These are phyloP conservation scores for Geranium brycei DNA, from an alignment of 345 rosid species.

Conservation along the genomic window DNA sequence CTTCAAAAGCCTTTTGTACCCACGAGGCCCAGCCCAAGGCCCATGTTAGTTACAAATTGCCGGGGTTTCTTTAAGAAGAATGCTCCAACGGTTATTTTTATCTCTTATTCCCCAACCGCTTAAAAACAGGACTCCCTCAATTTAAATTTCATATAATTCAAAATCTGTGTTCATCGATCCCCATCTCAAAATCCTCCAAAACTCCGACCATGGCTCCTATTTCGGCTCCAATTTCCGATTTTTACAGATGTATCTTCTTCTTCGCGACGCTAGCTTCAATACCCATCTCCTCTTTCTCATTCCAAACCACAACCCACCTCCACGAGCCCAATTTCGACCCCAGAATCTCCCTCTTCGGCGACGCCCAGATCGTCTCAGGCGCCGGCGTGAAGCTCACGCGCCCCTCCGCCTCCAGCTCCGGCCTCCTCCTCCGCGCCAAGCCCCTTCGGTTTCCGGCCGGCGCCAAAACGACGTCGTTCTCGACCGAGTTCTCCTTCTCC, in stretches of 20 bases:
- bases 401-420: conserved; percentile 21
- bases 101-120: too few relatives aligned
- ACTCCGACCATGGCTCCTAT: too few relatives aligned
- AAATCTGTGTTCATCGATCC: too few relatives aligned
- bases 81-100: too few relatives aligned
- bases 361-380: conserved; percentile 19
- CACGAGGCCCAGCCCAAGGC: too few relatives aligned
- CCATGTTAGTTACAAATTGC: too few relatives aligned
- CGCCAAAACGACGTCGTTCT: conserved; percentile 17
- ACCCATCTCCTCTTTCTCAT: conserved; percentile 11
- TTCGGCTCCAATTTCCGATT: too few relatives aligned
- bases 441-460: conserved; percentile 24
- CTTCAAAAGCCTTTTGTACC: too few relatives aligned
- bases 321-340: conserved; percentile 19
- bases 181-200: too few relatives aligned
- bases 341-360: conserved; percentile 22
- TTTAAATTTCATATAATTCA: too few relatives aligned
- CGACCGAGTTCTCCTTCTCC: conserved; percentile 30
- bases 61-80: too few relatives aligned
- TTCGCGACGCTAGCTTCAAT: conserved; percentile 9
- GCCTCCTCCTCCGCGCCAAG: conserved; percentile 17
- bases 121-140: too few relatives aligned
- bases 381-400: conserved; percentile 20
- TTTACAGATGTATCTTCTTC: background rate
- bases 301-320: conserved; percentile 11